These are phyloP conservation scores for Raddia guianensis DNA, from an alignment of 176 grass and related monocot species.

Conservation along the genomic window DNA sequence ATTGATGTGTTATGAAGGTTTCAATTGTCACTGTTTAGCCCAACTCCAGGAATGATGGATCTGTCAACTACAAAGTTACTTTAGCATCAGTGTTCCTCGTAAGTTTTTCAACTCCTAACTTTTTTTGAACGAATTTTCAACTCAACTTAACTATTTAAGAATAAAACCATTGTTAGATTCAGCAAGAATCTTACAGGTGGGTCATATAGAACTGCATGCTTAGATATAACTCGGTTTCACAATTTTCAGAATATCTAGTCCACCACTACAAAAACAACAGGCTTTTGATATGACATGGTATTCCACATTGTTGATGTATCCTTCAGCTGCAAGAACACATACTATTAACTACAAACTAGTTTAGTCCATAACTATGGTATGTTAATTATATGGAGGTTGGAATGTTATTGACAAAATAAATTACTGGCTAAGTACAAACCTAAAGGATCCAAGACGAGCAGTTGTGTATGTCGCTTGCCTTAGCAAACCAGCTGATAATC, in stretches of 20 bases:
- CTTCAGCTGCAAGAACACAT: neutral
- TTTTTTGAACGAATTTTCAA: neutral
- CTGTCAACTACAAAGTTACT: neutral
- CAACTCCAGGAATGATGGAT: neutral
- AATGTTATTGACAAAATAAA: slow-evolving; percentile 3
- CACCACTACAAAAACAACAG: neutral
- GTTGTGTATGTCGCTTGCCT: slow-evolving; percentile 92
- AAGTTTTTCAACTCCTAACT: neutral
- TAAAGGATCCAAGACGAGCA: slow-evolving; percentile 81
- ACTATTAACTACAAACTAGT: neutral
- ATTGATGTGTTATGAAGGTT: slow-evolving; percentile 7
- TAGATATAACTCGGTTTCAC: neutral
- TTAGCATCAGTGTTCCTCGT: slow-evolving; percentile 7
- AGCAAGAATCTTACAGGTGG: neutral
- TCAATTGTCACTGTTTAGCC: slow-evolving; percentile 8
- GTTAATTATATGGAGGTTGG: slow-evolving; percentile 11
- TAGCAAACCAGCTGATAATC: slow-evolving; percentile 86
- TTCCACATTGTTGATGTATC: slow-evolving; percentile 3
- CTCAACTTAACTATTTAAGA: neutral
- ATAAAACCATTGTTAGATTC: neutral
- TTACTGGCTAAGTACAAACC: slow-evolving; percentile 40
- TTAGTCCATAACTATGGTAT: neutral
- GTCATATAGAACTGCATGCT: neutral
- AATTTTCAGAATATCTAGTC: neutral
- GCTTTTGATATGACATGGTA: neutral